Evolutionary conservation across 1,284 basidiomycete species (phyloP), one percentile per base, ranked within the genome.

Genomic region (Leucoagaricus sp.): DNA sequence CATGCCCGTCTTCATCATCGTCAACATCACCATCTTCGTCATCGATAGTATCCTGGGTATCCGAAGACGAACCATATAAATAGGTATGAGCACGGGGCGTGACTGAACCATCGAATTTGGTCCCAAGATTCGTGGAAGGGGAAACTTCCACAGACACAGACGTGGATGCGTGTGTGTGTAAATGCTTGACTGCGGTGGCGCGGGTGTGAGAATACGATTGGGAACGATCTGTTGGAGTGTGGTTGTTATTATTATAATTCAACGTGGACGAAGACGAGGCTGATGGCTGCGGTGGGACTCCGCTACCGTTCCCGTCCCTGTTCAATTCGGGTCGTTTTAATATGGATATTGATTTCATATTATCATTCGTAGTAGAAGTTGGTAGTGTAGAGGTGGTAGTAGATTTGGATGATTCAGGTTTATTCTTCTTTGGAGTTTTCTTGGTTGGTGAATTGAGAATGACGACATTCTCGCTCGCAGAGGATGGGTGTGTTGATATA

Each of bases 21-120:
- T 58, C 63, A 19, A 65, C 60, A 8, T 63, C 61, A 12, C 53
- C 53, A 26, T 59, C 56, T 21, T 45, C 51, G 34, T 58, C 58
- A 10, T 48, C 47, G 15, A 40, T 31, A 26, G 31, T 21, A 45
- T 55, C 55, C n/a, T n/a, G n/a, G n/a, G n/a, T n/a, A n/a, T n/a
- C n/a, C n/a, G n/a, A n/a, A n/a, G n/a, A n/a, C n/a, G n/a, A n/a
- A n/a, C n/a, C n/a, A n/a, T n/a, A n/a, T n/a, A n/a, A n/a, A n/a
- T n/a, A n/a, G n/a, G n/a, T n/a, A 40, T 31, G 45, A 59, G 53
- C 48, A 56, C 60, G 54, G n/a, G 54, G 48, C 23, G 54, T 56
- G 10, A 34, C 29, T 25, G 29, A 23, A 19, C 41, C 54, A 26
- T 56, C 54, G n/a, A 31, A 9, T 21, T 23, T 25, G 2, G 40